phyloP scores from a whole-genome alignment of 768 basidiomycete species.

The Psilocybe azurescens region DNA sequence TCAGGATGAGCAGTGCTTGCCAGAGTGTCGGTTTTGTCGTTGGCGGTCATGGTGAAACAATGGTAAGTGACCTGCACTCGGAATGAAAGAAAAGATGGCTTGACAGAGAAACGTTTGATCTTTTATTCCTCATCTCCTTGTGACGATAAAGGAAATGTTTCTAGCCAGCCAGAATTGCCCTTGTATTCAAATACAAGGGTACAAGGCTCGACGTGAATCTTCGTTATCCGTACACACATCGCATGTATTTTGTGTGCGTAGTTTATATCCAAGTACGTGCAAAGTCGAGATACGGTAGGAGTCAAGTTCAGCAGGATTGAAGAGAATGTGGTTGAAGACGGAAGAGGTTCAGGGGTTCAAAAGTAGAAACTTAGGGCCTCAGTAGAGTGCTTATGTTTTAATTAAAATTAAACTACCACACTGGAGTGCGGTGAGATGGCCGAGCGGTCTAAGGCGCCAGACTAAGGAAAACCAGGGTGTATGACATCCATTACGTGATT shows the following conservation, averaged over 20 bases:
- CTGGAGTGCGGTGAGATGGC: conserved; percentile 59
- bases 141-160: conserved; percentile 12
- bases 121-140: conserved; percentile 9
- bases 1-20: neutral
- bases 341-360: too few species aligned
- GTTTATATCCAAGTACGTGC: too few species aligned
- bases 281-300: too few species aligned
- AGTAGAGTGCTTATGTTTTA: too few species aligned
- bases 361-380: too few species aligned
- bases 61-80: conserved; percentile 19
- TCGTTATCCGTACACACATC: too few species aligned
- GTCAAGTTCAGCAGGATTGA: too few species aligned
- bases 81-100: conserved; percentile 4
- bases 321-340: too few species aligned
- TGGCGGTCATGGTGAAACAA: neutral
- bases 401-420: too few species aligned
- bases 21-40: neutral
- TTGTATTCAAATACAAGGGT: neutral
- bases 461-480: conserved; percentile 54
- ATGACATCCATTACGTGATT: conserved; percentile 11
- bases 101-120: neutral
- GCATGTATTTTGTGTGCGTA: too few species aligned
- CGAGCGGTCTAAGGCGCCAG: conserved; percentile 92
- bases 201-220: too few species aligned
- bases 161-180: neutral